Percentiles rank a stretch among this genome's conserved stretches.
phyloP scores from a whole-genome alignment of 345 rosid genomes.

The Geranium brycei region DNA sequence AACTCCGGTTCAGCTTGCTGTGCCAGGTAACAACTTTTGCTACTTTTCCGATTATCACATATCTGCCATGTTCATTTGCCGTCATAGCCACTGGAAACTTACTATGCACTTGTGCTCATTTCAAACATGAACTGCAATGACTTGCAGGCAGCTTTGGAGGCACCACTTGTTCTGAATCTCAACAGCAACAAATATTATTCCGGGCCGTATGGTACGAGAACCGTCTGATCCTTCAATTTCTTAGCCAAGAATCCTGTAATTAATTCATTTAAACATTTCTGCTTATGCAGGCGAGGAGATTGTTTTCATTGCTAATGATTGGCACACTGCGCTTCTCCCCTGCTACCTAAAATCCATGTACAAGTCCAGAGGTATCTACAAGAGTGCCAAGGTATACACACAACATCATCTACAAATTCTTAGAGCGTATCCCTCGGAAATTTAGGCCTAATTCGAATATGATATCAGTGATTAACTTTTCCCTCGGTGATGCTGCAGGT shows the following conservation, averaged over 20 bases:
- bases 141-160: slow-evolving; percentile 85
- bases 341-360: slow-evolving; percentile 69
- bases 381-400: slow-evolving; percentile 55
- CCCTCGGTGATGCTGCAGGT: slow-evolving; percentile 31
- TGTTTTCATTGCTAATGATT: slow-evolving; percentile 73
- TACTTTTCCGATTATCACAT: background rate
- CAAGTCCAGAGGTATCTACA: slow-evolving; percentile 56
- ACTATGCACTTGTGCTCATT: background rate
- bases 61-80: background rate
- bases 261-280: background rate
- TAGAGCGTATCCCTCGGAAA: background rate
- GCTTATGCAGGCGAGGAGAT: slow-evolving; percentile 61
- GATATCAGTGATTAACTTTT: background rate
- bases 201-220: slow-evolving; percentile 69
- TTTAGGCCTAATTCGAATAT: background rate
- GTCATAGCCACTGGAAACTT: background rate
- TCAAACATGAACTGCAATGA: background rate
- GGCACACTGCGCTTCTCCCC: slow-evolving; percentile 91
- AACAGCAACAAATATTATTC: slow-evolving; percentile 45
- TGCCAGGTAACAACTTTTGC: slow-evolving; percentile 33
- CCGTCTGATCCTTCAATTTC: background rate
- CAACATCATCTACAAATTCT: background rate
- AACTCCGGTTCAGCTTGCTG: slow-evolving; percentile 69
- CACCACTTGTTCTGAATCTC: slow-evolving; percentile 66
- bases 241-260: background rate